phyloP scores from a whole-genome alignment of 176 grass and related monocot genomes.

The Carex parvula region DNA sequence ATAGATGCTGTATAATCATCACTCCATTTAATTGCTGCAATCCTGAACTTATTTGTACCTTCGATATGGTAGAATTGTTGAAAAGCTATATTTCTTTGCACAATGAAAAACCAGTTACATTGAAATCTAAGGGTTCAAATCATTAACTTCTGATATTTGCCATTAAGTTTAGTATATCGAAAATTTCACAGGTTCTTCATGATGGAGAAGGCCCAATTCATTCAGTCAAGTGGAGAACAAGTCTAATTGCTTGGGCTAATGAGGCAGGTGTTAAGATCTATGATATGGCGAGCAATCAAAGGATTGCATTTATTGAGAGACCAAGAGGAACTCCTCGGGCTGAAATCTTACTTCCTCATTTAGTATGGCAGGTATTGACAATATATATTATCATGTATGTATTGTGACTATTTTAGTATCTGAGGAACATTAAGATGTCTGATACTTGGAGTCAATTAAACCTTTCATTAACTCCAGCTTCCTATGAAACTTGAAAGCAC shows the following conservation, averaged over 20 bases:
- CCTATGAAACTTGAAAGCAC: not conserved
- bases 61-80: not conserved
- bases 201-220: constrained; percentile 98
- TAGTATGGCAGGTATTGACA: constrained; percentile 85
- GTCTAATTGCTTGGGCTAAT: constrained; percentile 93
- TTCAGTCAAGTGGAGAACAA: constrained; percentile 88
- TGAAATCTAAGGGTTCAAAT: constrained; percentile 5
- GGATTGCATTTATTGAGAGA: constrained; percentile 92
- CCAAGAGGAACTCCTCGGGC: constrained; percentile 71
- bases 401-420: not conserved
- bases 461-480: not conserved
- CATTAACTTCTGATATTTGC: not conserved
- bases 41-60: not conserved
- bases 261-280: constrained; percentile 93
- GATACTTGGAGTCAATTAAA: not conserved
- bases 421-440: not conserved
- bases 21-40: not conserved
- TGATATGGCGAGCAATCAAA: constrained; percentile 83
- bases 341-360: constrained; percentile 88
- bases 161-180: not conserved
- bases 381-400: constrained; percentile 7
- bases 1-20: not conserved
- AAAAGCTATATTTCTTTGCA: not conserved
- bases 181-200: constrained; percentile 53
- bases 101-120: not conserved